Base-by-base conservation (phyloP, 495 filamentous ascomycete species). In the Mycothermus thermophilus region DNA sequence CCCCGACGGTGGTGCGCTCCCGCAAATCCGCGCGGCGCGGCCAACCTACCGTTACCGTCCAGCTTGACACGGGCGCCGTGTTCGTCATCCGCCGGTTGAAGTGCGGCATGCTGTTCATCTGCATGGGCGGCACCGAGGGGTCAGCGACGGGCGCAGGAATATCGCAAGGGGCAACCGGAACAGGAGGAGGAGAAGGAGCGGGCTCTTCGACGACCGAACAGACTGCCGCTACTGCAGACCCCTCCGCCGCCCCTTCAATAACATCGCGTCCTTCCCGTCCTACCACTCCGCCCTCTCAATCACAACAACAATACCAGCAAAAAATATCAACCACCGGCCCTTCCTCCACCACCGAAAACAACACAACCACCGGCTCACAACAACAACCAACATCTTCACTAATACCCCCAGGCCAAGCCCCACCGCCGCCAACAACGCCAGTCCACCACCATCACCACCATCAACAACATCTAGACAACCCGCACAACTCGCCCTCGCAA, bases 101-200 rank as follows among this genome's bases (percentile, higher is more conserved):
- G 4, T 68, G 66, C 51, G 66, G 64, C 10, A 54, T 73, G 38
- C 42, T 73, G 24, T 69, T 71, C 40, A 58, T 73, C 30, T 67
- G 63, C 42, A 55, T 70, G 30, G 66, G 67, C n/a, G 60, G 62
- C n/a, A 30, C 35, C 11, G 35, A 35, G 20, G 23, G 20, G 7
- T 17, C 30, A 12, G 15, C 29, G 22, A 4, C n/a, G n/a, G 16
- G 13, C 17, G 23, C 24, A 7, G 12, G 30, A n/a, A n/a, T n/a
- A n/a, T n/a, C n/a, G n/a, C n/a, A n/a, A n/a, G n/a, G n/a, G n/a
- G n/a, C n/a, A n/a, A n/a, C n/a, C n/a, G n/a, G n/a, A n/a, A n/a
- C n/a, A n/a, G n/a, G n/a, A n/a, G n/a, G n/a, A n/a, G n/a, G n/a
- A n/a, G n/a, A n/a, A n/a, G n/a, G n/a, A n/a, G n/a, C n/a, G n/a